A percentile compares a stretch with the other conserved stretches of the same genome.
These are phyloP conservation scores for Penicillium griseofulvum DNA, from an alignment of 2,329 filamentous ascomycete species.

Conservation along the genomic window DNA sequence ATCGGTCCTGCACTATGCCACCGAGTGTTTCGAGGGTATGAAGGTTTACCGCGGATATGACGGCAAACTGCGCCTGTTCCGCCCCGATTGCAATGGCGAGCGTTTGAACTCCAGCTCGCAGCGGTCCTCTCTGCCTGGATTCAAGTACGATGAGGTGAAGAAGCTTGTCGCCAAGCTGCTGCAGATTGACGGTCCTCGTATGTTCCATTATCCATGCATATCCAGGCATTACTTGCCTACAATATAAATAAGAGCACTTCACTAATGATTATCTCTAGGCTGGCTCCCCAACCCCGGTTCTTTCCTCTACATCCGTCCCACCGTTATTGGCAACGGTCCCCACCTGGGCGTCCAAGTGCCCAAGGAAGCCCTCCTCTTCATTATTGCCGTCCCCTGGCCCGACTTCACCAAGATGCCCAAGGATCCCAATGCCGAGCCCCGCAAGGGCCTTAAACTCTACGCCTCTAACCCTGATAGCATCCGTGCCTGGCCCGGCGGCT, in stretches of 20 bases:
- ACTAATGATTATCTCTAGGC: conserved; percentile 44
- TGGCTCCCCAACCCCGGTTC: conserved; percentile 73
- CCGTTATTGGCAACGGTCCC: conserved; percentile 77
- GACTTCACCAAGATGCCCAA: conserved; percentile 29
- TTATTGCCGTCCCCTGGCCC: conserved; percentile 59
- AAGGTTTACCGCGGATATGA: conserved; percentile 70
- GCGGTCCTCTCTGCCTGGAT: conserved; percentile 72
- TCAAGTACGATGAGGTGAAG: conserved; percentile 69
- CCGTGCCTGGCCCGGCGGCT: conserved; percentile 89
- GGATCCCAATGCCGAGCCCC: conserved; percentile 17
- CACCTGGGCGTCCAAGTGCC: conserved; percentile 79
- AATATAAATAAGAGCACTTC: not conserved
- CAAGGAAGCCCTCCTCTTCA: conserved; percentile 80
- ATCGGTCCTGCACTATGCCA: conserved; percentile 81
- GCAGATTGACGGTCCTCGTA: conserved; percentile 57
- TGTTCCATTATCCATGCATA: conserved; percentile 41
- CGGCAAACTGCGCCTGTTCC: conserved; percentile 71
- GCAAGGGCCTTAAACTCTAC: conserved; percentile 61
- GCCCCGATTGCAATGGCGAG: conserved; percentile 68
- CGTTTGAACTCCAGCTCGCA: conserved; percentile 57
- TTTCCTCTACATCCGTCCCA: conserved; percentile 83
- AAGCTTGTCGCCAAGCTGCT: conserved; percentile 71
- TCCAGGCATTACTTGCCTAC: not conserved
- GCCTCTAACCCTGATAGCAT: conserved; percentile 79
- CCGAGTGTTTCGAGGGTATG: conserved; percentile 84